A percentile compares a stretch with the other conserved stretches of the same genome.
Conservation (phyloP, 192 early-diverging fungal genomes). For the Lunasporangiospora selenospora region DNA sequence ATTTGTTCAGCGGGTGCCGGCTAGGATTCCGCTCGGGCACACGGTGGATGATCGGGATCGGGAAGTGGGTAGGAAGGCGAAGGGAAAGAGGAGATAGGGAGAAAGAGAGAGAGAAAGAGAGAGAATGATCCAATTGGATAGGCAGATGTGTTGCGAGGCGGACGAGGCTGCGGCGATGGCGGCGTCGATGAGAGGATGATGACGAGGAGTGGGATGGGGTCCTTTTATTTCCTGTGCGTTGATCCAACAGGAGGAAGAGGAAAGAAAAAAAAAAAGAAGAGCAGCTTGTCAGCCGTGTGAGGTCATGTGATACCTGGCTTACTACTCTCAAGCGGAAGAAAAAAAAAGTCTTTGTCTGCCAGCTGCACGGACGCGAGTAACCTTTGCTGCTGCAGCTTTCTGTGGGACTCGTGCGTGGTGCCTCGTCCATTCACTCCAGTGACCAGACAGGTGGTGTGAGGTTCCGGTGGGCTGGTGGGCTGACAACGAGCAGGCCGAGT, state of each 20-base stretch:
- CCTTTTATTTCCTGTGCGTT: background rate
- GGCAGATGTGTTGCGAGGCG: background rate
- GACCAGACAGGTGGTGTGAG: background rate
- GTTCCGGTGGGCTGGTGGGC: background rate
- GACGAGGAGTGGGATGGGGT: background rate
- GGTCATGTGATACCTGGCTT: too few species aligned
- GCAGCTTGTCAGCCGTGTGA: too few species aligned
- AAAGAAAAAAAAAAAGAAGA: too few species aligned
- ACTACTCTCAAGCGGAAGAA: too few species aligned
- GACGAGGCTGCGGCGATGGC: background rate
- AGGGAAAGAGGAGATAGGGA: slow-evolving; percentile 3
- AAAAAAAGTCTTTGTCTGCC: too few species aligned
- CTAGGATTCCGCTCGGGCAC: too few species aligned
- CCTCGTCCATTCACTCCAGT: background rate
- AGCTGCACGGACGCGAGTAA: too few species aligned
- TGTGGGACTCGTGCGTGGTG: too few species aligned
- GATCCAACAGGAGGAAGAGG: too few species aligned
- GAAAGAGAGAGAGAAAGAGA: slow-evolving; percentile 14
- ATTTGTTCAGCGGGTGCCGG: too few species aligned
- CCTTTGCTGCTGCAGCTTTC: too few species aligned
- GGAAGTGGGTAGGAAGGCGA: slow-evolving; percentile 4
- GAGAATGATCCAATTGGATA: background rate
- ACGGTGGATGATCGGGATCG: too few species aligned
- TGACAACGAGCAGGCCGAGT: background rate
- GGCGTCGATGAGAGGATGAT: background rate